Evolutionary conservation across 2,329 filamentous ascomycete genomes (phyloP).

Genomic region (Colletotrichum aenigma): DNA sequence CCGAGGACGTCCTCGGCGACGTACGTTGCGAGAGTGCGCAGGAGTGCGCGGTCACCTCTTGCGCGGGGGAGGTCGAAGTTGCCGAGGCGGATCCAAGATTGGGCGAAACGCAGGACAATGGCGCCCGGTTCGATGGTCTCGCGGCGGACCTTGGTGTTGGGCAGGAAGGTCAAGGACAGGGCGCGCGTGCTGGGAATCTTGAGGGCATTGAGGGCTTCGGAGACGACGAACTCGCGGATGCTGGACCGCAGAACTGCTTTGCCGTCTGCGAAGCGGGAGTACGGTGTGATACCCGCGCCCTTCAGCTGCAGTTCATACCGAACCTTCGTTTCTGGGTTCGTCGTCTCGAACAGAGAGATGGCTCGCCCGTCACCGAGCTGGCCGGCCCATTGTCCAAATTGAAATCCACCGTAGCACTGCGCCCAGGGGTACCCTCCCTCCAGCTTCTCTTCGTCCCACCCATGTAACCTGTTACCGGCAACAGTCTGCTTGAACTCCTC

Average conservation of each 20-base stretch:
- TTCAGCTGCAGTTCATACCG: constrained; percentile 94
- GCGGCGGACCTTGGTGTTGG: constrained; percentile 73
- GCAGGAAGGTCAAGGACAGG: constrained; percentile 78
- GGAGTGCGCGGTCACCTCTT: constrained; percentile 76
- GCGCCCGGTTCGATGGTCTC: constrained; percentile 89
- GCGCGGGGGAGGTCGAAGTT: constrained; percentile 92
- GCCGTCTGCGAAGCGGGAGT: constrained; percentile 95
- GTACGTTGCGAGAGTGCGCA: constrained; percentile 79
- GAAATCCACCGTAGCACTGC: constrained; percentile 91
- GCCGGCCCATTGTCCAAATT: constrained; percentile 89
- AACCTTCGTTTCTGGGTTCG: constrained; percentile 71
- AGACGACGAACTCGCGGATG: constrained; percentile 93
- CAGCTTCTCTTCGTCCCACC: constrained; percentile 70
- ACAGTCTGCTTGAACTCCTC: constrained; percentile 79
- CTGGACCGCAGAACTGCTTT: constrained; percentile 91
- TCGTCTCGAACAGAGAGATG: constrained; percentile 91
- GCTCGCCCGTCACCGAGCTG: constrained; percentile 94
- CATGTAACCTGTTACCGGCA: constrained; percentile 81
- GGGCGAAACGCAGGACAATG: constrained; percentile 89
- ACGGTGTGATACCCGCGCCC: constrained; percentile 90
- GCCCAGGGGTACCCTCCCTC: constrained; percentile 93
- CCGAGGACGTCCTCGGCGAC: constrained; percentile 85
- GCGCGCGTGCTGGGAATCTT: constrained; percentile 87
- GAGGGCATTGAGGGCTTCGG: constrained; percentile 85
- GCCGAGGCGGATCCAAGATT: constrained; percentile 91